phyloP scores from a whole-genome alignment of 495 filamentous ascomycete species.

The Penicillium robsamsonii region DNA sequence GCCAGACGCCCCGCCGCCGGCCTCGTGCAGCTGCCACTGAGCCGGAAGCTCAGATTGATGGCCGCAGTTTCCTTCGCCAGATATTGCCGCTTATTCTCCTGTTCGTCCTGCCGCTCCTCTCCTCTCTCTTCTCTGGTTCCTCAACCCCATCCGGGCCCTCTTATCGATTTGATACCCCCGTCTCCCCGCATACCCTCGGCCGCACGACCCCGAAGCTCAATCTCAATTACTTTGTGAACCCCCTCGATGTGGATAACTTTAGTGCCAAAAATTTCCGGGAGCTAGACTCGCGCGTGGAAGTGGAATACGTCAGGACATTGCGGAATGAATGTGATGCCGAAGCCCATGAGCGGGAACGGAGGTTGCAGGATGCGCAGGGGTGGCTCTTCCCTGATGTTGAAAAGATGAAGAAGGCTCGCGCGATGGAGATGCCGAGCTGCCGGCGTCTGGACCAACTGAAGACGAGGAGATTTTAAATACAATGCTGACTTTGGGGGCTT shows the following conservation, averaged over 20 bases:
- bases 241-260: slow-evolving; percentile 68
- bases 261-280: slow-evolving; percentile 61
- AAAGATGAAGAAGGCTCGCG: slow-evolving; percentile 66
- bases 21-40: slow-evolving; percentile 61
- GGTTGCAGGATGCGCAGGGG: slow-evolving; percentile 78
- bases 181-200: slow-evolving; percentile 67
- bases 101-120: slow-evolving; percentile 83
- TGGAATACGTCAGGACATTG: slow-evolving; percentile 63
- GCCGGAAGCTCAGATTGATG: slow-evolving; percentile 48
- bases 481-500: slow-evolving; percentile 10
- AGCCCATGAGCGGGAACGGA: slow-evolving; percentile 54
- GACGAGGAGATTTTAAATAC: slow-evolving; percentile 18
- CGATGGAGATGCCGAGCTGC: slow-evolving; percentile 61
- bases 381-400: slow-evolving; percentile 81
- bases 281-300: slow-evolving; percentile 76
- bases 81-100: slow-evolving; percentile 84
- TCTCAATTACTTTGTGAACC: slow-evolving; percentile 82
- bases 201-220: slow-evolving; percentile 68
- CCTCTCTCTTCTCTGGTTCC: slow-evolving; percentile 68
- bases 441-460: slow-evolving; percentile 48
- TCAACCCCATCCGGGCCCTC: slow-evolving; percentile 59
- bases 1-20: slow-evolving; percentile 62
- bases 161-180: slow-evolving; percentile 66
- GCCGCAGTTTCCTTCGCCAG: slow-evolving; percentile 51
- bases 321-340: slow-evolving; percentile 72